These are phyloP conservation scores for Cyclanthera cordifolia DNA, from an alignment of 306 rosid species.

Conservation along the genomic window DNA sequence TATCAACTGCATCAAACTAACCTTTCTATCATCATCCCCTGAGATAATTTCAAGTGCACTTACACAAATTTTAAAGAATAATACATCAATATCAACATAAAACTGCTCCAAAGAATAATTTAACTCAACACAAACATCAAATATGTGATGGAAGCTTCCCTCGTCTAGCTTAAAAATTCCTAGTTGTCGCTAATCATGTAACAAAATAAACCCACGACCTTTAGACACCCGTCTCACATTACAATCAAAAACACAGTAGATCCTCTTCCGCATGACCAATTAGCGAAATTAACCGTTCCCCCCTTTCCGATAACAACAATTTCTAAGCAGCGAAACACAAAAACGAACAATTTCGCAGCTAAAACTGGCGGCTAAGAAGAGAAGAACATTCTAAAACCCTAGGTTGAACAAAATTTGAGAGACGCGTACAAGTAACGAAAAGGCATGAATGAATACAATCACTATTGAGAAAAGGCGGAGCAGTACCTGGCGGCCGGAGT, in stretches of 20 bases:
- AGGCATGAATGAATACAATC: no score
- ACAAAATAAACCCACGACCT: background rate
- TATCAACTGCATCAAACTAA: background rate
- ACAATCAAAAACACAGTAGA: background rate
- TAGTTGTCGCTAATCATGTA: background rate
- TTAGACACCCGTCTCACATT: background rate
- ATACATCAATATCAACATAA: background rate
- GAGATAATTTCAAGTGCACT: no score
- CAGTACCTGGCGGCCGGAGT: slow-evolving; percentile 82
- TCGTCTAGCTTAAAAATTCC: no score
- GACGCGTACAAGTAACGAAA: background rate
- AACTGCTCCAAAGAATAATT: no score
- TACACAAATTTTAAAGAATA: background rate
- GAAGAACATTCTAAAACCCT: slow-evolving; percentile 26
- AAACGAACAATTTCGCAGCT: background rate
- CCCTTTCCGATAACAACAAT: no score
- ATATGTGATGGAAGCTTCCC: no score
- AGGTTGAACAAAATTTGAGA: slow-evolving; percentile 1
- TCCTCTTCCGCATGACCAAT: background rate
- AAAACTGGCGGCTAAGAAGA: background rate
- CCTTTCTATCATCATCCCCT: background rate
- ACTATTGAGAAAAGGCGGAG: background rate
- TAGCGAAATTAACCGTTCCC: background rate
- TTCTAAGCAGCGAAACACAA: no score
- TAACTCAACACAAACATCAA: no score